A percentile compares a stretch with the other conserved stretches of the same genome.
Conservation (phyloP, 192 early-diverging fungal genomes). For the Podila verticillata region DNA sequence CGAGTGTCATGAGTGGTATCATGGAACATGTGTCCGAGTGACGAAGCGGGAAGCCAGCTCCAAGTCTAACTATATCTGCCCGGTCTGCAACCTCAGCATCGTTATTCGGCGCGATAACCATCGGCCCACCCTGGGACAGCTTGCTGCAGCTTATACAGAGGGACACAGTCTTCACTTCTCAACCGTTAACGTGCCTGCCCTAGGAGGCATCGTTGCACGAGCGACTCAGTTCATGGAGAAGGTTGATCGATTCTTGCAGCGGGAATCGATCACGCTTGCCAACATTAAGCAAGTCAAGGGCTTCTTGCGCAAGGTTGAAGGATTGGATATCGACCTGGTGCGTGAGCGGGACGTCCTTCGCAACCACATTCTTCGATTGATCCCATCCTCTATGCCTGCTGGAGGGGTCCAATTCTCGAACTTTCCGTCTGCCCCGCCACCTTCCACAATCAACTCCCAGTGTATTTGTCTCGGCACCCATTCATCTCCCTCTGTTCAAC, state of each 20-base stretch:
- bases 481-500: background rate
- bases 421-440: constrained; percentile 24
- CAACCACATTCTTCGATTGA: constrained; percentile 46
- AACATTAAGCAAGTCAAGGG: constrained; percentile 47
- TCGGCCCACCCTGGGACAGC: constrained; percentile 38
- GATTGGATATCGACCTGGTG: constrained; percentile 51
- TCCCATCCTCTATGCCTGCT: constrained; percentile 17
- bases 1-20: constrained; percentile 74
- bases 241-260: constrained; percentile 22
- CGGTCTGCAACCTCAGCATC: constrained; percentile 57
- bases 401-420: constrained; percentile 12
- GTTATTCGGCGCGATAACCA: constrained; percentile 48
- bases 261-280: constrained; percentile 14
- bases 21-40: constrained; percentile 66
- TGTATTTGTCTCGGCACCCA: constrained; percentile 14
- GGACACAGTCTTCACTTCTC: constrained; percentile 56
- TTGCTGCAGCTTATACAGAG: constrained; percentile 46
- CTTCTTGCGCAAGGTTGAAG: constrained; percentile 52
- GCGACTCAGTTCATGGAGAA: constrained; percentile 11
- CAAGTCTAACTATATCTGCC: constrained; percentile 64
- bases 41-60: constrained; percentile 48
- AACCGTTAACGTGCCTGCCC: constrained; percentile 34
- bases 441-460: constrained; percentile 3
- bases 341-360: constrained; percentile 53
- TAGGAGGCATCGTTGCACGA: constrained; percentile 12